Evolutionary conservation across 2,329 filamentous ascomycete genomes (phyloP), one percentile per base, ranked within the genome.

Genomic region (Acrodontium crateriforme): DNA sequence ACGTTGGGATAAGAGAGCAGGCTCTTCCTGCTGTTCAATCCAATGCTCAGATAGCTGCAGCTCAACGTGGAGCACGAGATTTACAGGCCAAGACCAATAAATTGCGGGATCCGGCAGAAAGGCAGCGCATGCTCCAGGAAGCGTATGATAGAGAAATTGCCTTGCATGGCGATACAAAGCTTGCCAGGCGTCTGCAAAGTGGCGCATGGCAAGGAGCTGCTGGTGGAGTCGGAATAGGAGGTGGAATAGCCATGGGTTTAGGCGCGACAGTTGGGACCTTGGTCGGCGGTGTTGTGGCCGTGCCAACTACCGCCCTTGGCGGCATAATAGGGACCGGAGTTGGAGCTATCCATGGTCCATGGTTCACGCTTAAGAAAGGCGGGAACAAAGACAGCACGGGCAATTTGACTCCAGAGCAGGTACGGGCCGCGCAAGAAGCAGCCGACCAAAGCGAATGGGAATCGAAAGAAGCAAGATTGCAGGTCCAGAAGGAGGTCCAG

Each of bases 211-310:
- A 59, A 33, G 58, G 58, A 1, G 46, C 47, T 2, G 42, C 50
- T 9, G 58, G 53, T 5, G 58, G 58, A 2, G 57, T 52, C 1
- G 58, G 58, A 0, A 60, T 61, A 12, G 57, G 58, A 0, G 52
- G 48, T 10, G 56, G 53, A 6, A 53, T 58, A 3, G 52, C 52
- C 2, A 44, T 54, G 12, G 58, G 58, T 1, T 31, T 61, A 11
- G 58, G 58, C 0, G 55, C 55, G 0, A 49, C 58, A 1, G 53
- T 61, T 0, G 58, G 57, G 0, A 56, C 55, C 9, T 22, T 60
- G 9, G 53, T 57, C 0, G 56, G 55, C 3, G 47, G 44, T 1
- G 45, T 59, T n/a, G 50, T 52, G 12, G 48, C 53, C 5, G 46
- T 60, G 29, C 56, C 56, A 3, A 50, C 50, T 8, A 54, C 54